These are phyloP conservation scores for Dactylellina haptotyla DNA, from an alignment of 2,329 filamentous ascomycete species.

Conservation along the genomic window DNA sequence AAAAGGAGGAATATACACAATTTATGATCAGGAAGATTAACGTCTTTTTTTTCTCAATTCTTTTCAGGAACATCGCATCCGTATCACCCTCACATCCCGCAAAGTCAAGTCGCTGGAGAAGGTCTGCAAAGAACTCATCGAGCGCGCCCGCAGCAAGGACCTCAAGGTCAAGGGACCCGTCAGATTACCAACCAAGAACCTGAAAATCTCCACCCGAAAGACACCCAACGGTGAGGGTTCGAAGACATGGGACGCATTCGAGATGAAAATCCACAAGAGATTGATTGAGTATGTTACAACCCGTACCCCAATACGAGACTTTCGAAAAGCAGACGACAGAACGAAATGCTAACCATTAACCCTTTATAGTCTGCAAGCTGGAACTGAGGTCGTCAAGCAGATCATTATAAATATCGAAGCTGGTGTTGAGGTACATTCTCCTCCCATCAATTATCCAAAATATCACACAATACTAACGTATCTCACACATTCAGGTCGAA, in stretches of 20 bases:
- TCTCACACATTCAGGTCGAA: conserved; percentile 69
- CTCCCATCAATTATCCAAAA: background rate
- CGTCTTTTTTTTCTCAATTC: background rate
- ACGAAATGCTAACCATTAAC: conserved; percentile 1
- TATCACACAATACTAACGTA: background rate
- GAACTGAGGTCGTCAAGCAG: conserved; percentile 96
- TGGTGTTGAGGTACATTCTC: conserved; percentile 73
- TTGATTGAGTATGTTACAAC: conserved; percentile 78
- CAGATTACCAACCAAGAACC: conserved; percentile 94
- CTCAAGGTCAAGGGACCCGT: conserved; percentile 98
- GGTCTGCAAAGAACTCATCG: conserved; percentile 97
- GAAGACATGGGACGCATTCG: conserved; percentile 99
- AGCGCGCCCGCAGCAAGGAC: conserved; percentile 98
- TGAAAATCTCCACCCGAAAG: conserved; percentile 98
- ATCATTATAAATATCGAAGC: conserved; percentile 97
- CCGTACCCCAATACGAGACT: background rate
- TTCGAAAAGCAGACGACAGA: background rate
- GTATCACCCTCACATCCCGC: conserved; percentile 94
- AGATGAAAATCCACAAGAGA: conserved; percentile 99
- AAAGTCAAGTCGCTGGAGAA: conserved; percentile 97
- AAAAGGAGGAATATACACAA: background rate
- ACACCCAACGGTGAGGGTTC: conserved; percentile 99
- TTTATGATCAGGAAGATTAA: background rate
- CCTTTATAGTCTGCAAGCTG: conserved; percentile 80
- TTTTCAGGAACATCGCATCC: conserved; percentile 83